Percentiles rank a stretch among this genome's conserved stretches.
phyloP scores from a whole-genome alignment of 306 rosid species.

The Benincasa hispida region DNA sequence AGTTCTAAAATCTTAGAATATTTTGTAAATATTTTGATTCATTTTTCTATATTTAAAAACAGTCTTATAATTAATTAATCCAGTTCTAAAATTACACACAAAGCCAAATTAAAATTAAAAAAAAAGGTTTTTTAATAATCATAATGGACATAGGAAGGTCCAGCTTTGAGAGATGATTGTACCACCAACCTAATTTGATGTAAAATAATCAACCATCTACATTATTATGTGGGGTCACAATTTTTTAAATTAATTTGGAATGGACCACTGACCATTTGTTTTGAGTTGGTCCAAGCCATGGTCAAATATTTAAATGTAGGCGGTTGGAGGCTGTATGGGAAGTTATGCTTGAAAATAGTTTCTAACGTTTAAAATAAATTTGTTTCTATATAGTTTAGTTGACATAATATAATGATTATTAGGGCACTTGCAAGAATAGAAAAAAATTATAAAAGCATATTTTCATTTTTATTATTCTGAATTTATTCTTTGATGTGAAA shows the following conservation, averaged over 20 bases:
- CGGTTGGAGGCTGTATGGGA: neutral
- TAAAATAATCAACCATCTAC: neutral
- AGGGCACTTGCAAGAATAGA: too few species aligned
- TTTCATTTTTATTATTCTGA: too few species aligned
- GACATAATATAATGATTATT: neutral
- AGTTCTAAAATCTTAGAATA: too few species aligned
- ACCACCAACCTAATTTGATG: neutral
- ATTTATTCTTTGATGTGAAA: too few species aligned
- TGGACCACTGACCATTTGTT: slow-evolving; percentile 2
- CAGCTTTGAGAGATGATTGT: neutral
- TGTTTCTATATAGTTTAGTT: neutral
- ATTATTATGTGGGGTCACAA: neutral
- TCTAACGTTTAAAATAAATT: neutral
- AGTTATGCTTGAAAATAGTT: neutral
- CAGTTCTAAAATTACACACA: too few species aligned
- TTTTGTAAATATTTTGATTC: too few species aligned
- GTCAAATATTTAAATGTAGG: neutral
- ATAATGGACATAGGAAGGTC: neutral
- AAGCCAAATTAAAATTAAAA: neutral
- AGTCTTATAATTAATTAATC: too few species aligned
- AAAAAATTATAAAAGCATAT: too few species aligned
- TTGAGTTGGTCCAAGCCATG: neutral
- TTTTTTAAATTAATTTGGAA: neutral
- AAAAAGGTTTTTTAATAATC: neutral
- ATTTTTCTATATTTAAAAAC: too few species aligned